Base-by-base conservation (phyloP, 345 rosid genomes). In the Populus simonii region DNA sequence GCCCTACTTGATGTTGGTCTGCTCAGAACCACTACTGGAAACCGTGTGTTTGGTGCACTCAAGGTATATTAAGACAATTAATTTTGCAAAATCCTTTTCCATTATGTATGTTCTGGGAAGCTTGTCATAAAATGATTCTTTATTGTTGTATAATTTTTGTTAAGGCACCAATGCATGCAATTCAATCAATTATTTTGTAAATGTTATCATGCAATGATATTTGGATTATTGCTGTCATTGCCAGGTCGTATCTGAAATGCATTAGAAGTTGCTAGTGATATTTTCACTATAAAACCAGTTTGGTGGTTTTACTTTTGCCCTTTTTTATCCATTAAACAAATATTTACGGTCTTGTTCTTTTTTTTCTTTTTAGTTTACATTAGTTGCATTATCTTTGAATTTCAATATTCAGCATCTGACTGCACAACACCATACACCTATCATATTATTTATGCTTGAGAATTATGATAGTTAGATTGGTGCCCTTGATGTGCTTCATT, bases 1-100 rank as follows among this genome's bases (percentile, higher is more conserved):
- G 94, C 93, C 41, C 88, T 92, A 57, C 92, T 92, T 76, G 97
- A 92, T 85, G 97, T 92, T 61, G 97, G 97, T 36, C 89, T 92
- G 23, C 38, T 90, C 72, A 89, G 74, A 70, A 92, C 94, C 71
- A 92, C 97, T 16, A 92, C 97, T 0, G 94, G 97, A 31, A 92
- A 92, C 82, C 92, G 97, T 72, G 92, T 90, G 4, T 92, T 92
- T 9, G 93, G 92, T 78, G 92, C 91, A 36, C 94, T 92, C 23
- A 92, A 92, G 92, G 96, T 92, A 90, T 61, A 38, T 66, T 17
- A 22, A 16, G 61, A 18, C 33, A 41, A 41, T 9, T 41, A 11
- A 9, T 69, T 11, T 15, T 22, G 45, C 6, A 31, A 71, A 17
- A 3, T 49, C 25, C n/a, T 17, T 45, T 12, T 9, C 16, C 53